Evolutionary conservation across 2,329 filamentous ascomycete genomes (phyloP), one percentile per base, ranked within the genome.

Genomic region (Berkeleyomyces basicola): DNA sequence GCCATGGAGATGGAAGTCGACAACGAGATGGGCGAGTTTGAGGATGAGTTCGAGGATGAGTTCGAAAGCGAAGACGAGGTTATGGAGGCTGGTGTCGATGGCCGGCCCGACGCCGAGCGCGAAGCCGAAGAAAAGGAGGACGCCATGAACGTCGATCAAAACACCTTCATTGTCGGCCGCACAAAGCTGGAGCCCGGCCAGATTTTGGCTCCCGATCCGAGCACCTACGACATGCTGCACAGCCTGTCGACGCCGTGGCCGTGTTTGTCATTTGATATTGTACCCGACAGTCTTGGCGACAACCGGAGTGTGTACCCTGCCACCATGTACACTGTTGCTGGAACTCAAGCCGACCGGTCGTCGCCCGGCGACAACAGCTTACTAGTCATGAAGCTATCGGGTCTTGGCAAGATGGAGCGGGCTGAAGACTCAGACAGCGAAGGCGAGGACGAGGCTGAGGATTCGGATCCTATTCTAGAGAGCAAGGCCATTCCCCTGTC

Each of bases 211-310:
- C 92, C 93, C 11, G 93, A 99, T 74, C 80, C 88, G 64, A 89
- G 88, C n/a, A 92, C 92, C 4, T 99, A 99, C 77, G 87, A 96
- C 72, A 95, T 99, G 90, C 83, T 99, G 65, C 93, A 99, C 78
- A 90, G 84, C 66, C 82, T 99, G 67, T 93, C 87, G 73, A 91
- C 91, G 6, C 90, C 90, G 0, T 99, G 93, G 93, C 93, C 93
- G 2, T 99, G 93, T 72, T 81, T 99, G 14, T 97, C 92, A 1
- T 96, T 96, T 74, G 93, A 97, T 72, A 86, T 99, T 65, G 75
- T 99, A 66, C 85, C 81, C 69, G 93, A 99, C 75, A 79, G 80
- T 61, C 81, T 99, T 16, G 93, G 93, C 67, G 87, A 96, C 71
- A 85, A 90, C 73, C 86, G 93, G 70, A 95, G 86, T 73, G 85